Percentiles rank a stretch among this genome's conserved stretches.
These are phyloP conservation scores for Nitzschia sp. DNA, from an alignment of 108 stramenopile genomes.

Conservation along the genomic window DNA sequence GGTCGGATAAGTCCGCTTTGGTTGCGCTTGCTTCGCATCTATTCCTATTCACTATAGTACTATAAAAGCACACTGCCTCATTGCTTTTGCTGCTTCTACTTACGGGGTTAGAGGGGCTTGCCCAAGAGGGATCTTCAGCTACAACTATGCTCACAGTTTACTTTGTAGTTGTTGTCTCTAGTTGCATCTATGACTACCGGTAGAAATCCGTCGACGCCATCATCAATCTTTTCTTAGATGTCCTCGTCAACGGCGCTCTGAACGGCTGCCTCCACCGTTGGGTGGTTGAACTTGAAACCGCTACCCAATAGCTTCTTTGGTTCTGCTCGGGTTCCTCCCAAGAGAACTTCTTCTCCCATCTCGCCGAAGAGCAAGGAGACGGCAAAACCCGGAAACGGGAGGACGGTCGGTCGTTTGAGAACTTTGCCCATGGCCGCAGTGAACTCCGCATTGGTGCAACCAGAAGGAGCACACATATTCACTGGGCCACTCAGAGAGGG, in stretches of 20 bases:
- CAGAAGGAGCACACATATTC: conserved; percentile 61
- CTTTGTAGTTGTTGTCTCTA: no score
- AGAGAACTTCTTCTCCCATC: conserved; percentile 82
- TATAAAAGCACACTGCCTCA: no score
- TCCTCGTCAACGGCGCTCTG: conserved; percentile 49
- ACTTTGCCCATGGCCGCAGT: conserved; percentile 56
- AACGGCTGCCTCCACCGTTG: conserved; percentile 45
- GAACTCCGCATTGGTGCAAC: conserved; percentile 72
- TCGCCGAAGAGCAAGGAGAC: conserved; percentile 70
- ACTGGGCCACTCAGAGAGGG: conserved; percentile 46
- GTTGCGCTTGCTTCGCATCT: no score
- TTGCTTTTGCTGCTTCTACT: no score
- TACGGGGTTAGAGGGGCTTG: no score
- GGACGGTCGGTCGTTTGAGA: conserved; percentile 58
- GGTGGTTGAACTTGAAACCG: conserved; percentile 53
- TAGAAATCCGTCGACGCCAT: no score
- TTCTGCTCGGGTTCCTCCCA: conserved; percentile 48
- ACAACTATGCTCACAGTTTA: no score
- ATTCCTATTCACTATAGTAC: no score
- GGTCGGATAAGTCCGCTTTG: no score
- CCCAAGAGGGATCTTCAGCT: no score
- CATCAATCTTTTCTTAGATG: conserved; percentile 6
- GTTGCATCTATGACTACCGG: no score
- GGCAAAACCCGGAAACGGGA: conserved; percentile 68
- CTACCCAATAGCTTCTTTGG: conserved; percentile 47